Evolutionary conservation across 768 basidiomycete species (phyloP).

Genomic region (Auricularia sp.): DNA sequence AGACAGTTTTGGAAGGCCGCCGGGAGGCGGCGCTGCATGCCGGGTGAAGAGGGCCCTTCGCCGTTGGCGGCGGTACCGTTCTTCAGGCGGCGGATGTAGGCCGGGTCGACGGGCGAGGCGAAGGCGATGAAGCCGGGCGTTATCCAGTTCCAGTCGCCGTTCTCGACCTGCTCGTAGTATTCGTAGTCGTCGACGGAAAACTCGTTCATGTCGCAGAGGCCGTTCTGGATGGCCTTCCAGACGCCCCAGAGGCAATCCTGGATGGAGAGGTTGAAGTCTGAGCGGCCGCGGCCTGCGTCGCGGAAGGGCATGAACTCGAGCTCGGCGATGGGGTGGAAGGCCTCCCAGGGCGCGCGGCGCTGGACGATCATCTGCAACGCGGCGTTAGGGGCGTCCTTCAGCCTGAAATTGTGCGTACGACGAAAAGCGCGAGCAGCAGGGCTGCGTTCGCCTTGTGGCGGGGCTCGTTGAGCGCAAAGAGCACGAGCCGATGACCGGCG

Average conservation of each 20-base stretch:
- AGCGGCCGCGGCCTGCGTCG: constrained; percentile 86
- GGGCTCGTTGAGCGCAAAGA: constrained; percentile 83
- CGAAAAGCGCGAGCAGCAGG: constrained; percentile 85
- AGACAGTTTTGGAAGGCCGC: constrained; percentile 83
- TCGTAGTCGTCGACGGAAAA: constrained; percentile 92
- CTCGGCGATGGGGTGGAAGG: constrained; percentile 87
- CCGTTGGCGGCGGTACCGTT: background rate
- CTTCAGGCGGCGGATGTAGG: constrained; percentile 58
- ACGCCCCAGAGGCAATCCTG: constrained; percentile 87
- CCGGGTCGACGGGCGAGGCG: constrained; percentile 78
- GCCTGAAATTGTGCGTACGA: constrained; percentile 46
- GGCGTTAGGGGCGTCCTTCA: background rate
- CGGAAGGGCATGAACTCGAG: constrained; percentile 92
- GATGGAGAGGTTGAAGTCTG: constrained; percentile 87
- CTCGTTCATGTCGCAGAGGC: constrained; percentile 87
- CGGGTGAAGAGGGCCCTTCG: constrained; percentile 28
- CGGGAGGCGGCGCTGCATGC: constrained; percentile 68
- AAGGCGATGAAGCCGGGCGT: constrained; percentile 90
- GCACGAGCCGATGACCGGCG: constrained; percentile 60
- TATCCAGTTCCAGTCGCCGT: constrained; percentile 94
- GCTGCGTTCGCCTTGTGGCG: constrained; percentile 89
- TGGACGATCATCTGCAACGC: constrained; percentile 76
- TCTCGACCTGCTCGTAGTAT: constrained; percentile 90
- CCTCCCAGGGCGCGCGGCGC: constrained; percentile 84
- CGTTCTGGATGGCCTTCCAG: constrained; percentile 82